phyloP scores from a whole-genome alignment of 306 rosid species.

The Quercus bicolor region DNA sequence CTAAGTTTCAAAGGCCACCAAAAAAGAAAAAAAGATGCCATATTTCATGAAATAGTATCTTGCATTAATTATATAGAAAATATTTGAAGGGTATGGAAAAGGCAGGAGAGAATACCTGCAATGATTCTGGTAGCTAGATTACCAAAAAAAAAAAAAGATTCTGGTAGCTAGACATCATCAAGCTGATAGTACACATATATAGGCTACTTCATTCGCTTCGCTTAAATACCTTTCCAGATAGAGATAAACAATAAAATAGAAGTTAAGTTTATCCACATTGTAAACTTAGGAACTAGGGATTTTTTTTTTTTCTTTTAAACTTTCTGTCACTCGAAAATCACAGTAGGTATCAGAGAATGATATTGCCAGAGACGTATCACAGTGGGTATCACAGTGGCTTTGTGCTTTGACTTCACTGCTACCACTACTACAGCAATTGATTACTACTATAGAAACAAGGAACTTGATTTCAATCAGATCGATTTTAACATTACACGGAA shows the following conservation, averaged over 20 bases:
- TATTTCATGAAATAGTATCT: neutral
- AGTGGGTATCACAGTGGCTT: neutral
- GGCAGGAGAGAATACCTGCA: constrained; percentile 50
- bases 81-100: neutral
- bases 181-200: constrained; percentile 83
- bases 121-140: constrained; percentile 60
- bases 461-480: too few species aligned
- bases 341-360: neutral
- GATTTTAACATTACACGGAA: too few species aligned
- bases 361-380: neutral
- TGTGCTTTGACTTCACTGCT: too few species aligned
- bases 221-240: constrained; percentile 40
- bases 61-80: neutral
- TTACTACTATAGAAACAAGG: neutral
- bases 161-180: constrained; percentile 47
- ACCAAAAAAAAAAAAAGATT: too few species aligned
- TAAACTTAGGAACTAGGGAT: neutral
- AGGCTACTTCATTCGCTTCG: constrained; percentile 62
- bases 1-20: neutral
- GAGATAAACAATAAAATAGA: constrained; percentile 1
- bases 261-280: constrained; percentile 1
- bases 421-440: too few species aligned
- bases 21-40: neutral
- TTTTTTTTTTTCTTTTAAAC: neutral
- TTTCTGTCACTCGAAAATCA: neutral